phyloP scores from a whole-genome alignment of 2,329 filamentous ascomycete species.

The Aspergillus bombycis region DNA sequence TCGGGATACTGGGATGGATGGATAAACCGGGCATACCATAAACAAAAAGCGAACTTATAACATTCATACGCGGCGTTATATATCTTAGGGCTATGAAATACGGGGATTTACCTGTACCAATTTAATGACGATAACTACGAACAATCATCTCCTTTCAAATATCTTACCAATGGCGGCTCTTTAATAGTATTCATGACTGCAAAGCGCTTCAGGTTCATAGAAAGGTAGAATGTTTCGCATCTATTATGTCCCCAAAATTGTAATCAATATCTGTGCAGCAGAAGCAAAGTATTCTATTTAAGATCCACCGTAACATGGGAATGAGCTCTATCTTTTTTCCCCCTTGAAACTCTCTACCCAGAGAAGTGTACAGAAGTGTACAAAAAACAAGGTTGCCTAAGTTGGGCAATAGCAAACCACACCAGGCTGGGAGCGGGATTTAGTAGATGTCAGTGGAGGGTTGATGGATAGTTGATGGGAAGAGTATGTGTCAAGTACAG shows the following conservation, averaged over 20 bases:
- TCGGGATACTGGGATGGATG: slow-evolving; percentile 3
- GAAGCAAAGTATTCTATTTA: neutral
- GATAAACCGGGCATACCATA: neutral
- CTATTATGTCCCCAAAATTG: slow-evolving; percentile 1
- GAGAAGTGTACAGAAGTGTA: neutral
- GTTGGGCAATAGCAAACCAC: neutral
- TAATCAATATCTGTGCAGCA: slow-evolving; percentile 6
- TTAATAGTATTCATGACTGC: neutral
- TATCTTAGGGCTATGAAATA: neutral
- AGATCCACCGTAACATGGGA: neutral
- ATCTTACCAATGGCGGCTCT: neutral
- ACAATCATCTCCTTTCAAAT: neutral
- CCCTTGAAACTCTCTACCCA: neutral
- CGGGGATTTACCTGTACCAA: neutral
- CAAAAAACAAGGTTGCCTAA: neutral
- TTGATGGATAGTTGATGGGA: no score
- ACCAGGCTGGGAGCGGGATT: neutral
- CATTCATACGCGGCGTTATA: neutral
- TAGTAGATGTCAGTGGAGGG: neutral
- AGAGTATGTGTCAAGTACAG: neutral
- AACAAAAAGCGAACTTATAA: neutral
- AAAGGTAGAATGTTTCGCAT: neutral
- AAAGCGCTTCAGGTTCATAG: neutral
- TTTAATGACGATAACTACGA: slow-evolving; percentile 2
- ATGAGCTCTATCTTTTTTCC: neutral